These are phyloP conservation scores for Microdochium nivale DNA, from an alignment of 2,329 filamentous ascomycete genomes.

Conservation along the genomic window DNA sequence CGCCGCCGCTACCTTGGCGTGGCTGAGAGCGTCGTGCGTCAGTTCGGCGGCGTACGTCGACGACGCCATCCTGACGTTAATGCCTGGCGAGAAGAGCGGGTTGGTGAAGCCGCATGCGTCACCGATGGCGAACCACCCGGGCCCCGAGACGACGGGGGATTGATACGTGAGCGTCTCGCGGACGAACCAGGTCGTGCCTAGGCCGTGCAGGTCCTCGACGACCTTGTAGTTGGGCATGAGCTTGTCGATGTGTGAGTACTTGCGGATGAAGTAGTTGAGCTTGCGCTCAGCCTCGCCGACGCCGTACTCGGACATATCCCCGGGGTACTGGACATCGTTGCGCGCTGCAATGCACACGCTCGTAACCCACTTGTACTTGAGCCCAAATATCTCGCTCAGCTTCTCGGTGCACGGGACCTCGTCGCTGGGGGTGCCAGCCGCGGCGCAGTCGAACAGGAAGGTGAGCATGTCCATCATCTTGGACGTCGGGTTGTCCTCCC, in stretches of 20 bases:
- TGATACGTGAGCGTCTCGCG: constrained; percentile 11
- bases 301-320: constrained; percentile 11
- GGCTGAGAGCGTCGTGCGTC: constrained; percentile 2
- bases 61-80: constrained; percentile 13
- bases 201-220: constrained; percentile 12
- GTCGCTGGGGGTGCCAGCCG: constrained; percentile 8
- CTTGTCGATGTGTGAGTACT: constrained; percentile 11
- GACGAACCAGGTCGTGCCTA: constrained; percentile 13
- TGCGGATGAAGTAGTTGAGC: constrained; percentile 14
- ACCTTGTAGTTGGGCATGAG: constrained; percentile 12
- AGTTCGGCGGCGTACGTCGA: constrained; percentile 10
- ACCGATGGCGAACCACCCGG: constrained; percentile 17
- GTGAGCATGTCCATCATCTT: constrained; percentile 16
- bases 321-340: constrained; percentile 7
- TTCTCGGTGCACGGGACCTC: constrained; percentile 10
- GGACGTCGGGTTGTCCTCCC: constrained; percentile 13
- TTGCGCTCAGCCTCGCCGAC: constrained; percentile 14
- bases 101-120: constrained; percentile 19
- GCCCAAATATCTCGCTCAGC: constrained; percentile 11
- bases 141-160: constrained; percentile 13
- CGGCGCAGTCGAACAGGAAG: constrained; percentile 13
- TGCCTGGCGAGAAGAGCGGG: constrained; percentile 17
- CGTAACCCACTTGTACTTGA: constrained; percentile 13
- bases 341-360: constrained; percentile 14
- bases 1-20: neutral